Base-by-base conservation (phyloP, 1,284 basidiomycete genomes). In the Mrakiaceae sp. region DNA sequence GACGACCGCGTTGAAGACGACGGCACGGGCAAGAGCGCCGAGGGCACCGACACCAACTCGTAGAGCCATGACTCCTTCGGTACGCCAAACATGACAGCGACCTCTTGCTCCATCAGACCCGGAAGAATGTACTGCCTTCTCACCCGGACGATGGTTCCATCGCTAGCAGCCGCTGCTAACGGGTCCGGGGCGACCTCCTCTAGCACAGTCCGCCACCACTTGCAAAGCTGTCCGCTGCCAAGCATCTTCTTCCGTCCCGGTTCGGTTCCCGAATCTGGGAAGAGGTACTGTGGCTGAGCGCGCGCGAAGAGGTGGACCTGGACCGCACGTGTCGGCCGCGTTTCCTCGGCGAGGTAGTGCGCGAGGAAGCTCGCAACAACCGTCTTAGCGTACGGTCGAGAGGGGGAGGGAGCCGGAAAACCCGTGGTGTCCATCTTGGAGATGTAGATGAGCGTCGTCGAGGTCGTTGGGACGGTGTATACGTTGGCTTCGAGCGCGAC, bases 401-500 rank as follows among this genome's bases (percentile, higher is more conserved):
- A 50, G 43, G 57, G 49, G 46, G 55, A 48, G 27, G 64, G 64
- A 5, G 62, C 88, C 83, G 57, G 85, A 70, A 89, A 90, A 0
- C 94, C 94, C 0, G 91, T 92, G 11, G 92, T 86, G 74, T 98
- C 96, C 64, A 97, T 85, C 76, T 98, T 98, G 60, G 90, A 89
- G 57, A 98, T 81, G 76, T 98, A 97, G 39, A 98, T 77, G 48
- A 98, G 81, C 1, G 84, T 85, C 63, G 82, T 83, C 2, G 80
- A 81, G 2, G 87, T 86, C 2, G 82, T 71, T 4, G 87, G 87
- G 58, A 89, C 72, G 55, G 84, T 83, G 79, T 92, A 97, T 46
- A 97, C 77, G 64, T 80, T 83, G 0, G 86, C 88, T 72, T 95
- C 91, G 68, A 98, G 82, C 1, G 87, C 95, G 6, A 85, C 82